Evolutionary conservation across 1,284 basidiomycete species (phyloP).

Genomic region (Malassezia restricta): DNA sequence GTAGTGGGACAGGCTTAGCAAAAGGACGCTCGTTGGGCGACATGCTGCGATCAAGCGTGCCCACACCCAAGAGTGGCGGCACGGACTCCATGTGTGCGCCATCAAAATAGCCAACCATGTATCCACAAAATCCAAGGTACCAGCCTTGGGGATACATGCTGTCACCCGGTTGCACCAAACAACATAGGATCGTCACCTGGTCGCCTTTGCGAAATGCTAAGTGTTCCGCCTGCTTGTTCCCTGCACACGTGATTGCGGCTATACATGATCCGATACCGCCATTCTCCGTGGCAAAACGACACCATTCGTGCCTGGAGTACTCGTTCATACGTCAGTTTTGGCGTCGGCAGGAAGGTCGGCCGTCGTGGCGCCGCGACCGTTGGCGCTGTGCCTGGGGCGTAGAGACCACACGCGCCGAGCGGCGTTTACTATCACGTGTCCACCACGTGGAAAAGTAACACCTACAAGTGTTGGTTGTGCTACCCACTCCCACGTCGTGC

Average conservation of each 20-base stretch:
- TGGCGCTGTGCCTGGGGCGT: no score
- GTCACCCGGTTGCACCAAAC: conserved; percentile 9
- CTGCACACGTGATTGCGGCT: conserved; percentile 37
- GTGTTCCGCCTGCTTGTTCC: conserved; percentile 29
- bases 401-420: no score
- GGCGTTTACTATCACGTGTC: conserved; percentile 3
- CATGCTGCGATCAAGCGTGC: background rate
- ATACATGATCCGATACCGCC: conserved; percentile 41
- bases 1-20: background rate
- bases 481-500: no score
- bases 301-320: conserved; percentile 43
- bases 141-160: conserved; percentile 9
- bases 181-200: conserved; percentile 36
- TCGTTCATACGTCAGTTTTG: conserved; percentile 28
- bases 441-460: conserved; percentile 14
- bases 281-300: conserved; percentile 42
- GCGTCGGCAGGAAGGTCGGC: background rate
- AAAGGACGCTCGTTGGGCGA: background rate
- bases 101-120: conserved; percentile 16
- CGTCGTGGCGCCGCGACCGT: background rate
- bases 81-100: background rate
- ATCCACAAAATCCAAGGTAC: conserved; percentile 9
- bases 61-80: background rate
- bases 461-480: conserved; percentile 13
- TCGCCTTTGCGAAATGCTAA: conserved; percentile 44